These are phyloP conservation scores for Eremothecium gossypii DNA, from an alignment of 1,139 yeast genomes.

Conservation along the genomic window DNA sequence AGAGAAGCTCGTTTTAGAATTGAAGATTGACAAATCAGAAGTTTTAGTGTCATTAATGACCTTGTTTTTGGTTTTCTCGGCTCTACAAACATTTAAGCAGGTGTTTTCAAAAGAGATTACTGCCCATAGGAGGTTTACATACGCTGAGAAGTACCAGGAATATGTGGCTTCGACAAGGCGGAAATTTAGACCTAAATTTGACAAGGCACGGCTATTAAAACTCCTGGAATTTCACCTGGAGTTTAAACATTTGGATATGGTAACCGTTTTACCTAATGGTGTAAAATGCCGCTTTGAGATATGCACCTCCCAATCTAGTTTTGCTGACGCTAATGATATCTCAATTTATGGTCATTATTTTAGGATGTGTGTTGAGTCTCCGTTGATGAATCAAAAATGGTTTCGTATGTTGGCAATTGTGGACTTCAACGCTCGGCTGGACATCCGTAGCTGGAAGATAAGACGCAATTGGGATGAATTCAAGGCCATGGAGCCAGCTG, in stretches of 20 bases:
- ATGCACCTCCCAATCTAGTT: constrained; percentile 21
- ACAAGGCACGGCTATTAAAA: constrained; percentile 16
- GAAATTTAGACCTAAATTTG: constrained; percentile 13
- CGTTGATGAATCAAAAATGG: constrained; percentile 42
- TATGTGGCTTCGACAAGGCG: constrained; percentile 17
- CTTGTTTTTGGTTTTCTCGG: constrained; percentile 45
- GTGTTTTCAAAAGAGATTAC: constrained; percentile 29
- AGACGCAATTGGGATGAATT: constrained; percentile 19
- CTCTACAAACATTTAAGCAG: constrained; percentile 44
- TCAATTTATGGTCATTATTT: constrained; percentile 31
- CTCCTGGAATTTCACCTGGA: constrained; percentile 20
- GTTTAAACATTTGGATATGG: constrained; percentile 23
- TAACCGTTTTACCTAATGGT: constrained; percentile 37
- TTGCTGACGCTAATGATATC: constrained; percentile 15
- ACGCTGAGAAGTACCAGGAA: constrained; percentile 22
- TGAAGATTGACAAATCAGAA: constrained; percentile 30
- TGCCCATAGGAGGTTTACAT: constrained; percentile 26
- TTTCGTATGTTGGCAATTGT: constrained; percentile 38
- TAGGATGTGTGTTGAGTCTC: constrained; percentile 48
- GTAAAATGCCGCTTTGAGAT: constrained; percentile 43
- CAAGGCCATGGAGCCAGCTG: constrained; percentile 36
- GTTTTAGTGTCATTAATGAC: constrained; percentile 41
- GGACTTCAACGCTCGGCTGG: constrained; percentile 27
- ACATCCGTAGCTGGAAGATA: constrained; percentile 23
- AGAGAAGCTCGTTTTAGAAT: constrained; percentile 28